These are phyloP conservation scores for Fusarium acutatum DNA, from an alignment of 2,329 filamentous ascomycete species.

Conservation along the genomic window DNA sequence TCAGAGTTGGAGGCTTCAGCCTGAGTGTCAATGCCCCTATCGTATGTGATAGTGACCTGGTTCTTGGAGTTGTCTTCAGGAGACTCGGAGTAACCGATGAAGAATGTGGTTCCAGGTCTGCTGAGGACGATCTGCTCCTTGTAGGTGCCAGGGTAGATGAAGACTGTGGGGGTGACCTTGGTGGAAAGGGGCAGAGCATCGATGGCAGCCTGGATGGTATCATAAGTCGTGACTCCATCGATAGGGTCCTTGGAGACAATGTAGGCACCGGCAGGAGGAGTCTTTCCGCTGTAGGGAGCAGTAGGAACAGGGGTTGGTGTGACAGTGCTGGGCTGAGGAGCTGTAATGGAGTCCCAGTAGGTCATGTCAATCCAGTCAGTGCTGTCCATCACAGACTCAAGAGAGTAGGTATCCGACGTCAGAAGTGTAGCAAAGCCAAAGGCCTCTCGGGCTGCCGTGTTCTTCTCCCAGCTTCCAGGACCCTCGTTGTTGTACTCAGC, in stretches of 20 bases:
- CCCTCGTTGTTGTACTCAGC: slow-evolving; percentile 69
- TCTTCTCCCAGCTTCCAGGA: slow-evolving; percentile 39
- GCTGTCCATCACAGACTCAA: slow-evolving; percentile 30
- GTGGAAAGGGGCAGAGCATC: slow-evolving; percentile 47
- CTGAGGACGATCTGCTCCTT: slow-evolving; percentile 36
- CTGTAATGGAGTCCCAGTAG: slow-evolving; percentile 34
- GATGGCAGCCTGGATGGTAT: slow-evolving; percentile 46
- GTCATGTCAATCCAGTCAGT: slow-evolving; percentile 40
- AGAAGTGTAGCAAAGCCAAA: slow-evolving; percentile 35
- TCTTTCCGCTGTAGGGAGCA: slow-evolving; percentile 49
- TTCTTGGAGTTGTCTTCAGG: slow-evolving; percentile 40
- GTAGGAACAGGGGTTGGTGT: slow-evolving; percentile 31
- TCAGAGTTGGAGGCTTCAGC: slow-evolving; percentile 36
- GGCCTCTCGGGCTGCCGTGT: slow-evolving; percentile 17
- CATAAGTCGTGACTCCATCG: slow-evolving; percentile 9
- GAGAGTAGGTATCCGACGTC: slow-evolving; percentile 27
- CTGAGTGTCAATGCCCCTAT: slow-evolving; percentile 35
- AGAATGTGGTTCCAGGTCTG: slow-evolving; percentile 20
- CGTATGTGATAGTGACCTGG: slow-evolving; percentile 35
- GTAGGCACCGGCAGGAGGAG: slow-evolving; percentile 39
- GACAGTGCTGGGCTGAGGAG: slow-evolving; percentile 17
- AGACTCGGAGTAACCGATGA: slow-evolving; percentile 32
- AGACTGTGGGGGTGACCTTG: slow-evolving; percentile 40
- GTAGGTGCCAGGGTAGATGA: slow-evolving; percentile 37
- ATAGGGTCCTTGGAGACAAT: slow-evolving; percentile 36